Evolutionary conservation across 306 rosid genomes (phyloP).

Genomic region (Cicer cuneatum): DNA sequence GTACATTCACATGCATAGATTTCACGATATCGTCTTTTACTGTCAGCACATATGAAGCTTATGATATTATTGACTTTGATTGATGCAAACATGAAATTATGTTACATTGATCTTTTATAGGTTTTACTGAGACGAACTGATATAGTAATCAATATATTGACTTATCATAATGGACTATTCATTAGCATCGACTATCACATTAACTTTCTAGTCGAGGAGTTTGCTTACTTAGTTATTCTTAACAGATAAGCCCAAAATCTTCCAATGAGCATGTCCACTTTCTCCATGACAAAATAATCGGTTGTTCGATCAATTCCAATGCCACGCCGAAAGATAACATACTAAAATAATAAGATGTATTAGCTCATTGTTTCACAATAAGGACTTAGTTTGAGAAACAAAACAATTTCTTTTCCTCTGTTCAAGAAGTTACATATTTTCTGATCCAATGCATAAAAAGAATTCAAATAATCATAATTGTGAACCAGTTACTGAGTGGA

Average conservation of each 20-base stretch:
- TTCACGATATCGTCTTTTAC: conserved; percentile 11
- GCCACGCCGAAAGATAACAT: conserved; percentile 88
- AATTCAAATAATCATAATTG: conserved; percentile 18
- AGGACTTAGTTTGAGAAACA: conserved; percentile 23
- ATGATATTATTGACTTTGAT: conserved; percentile 15
- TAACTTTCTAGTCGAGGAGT: conserved; percentile 23
- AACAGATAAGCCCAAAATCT: conserved; percentile 79
- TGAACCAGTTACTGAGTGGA: conserved; percentile 5
- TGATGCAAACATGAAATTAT: conserved; percentile 38
- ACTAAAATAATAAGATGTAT: conserved; percentile 61
- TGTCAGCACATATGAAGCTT: conserved; percentile 17
- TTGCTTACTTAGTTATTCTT: conserved; percentile 62
- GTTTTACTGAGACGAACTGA: conserved; percentile 31
- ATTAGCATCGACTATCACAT: conserved; percentile 26
- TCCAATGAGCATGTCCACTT: conserved; percentile 85
- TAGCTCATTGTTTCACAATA: conserved; percentile 46
- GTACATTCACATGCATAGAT: conserved; percentile 33
- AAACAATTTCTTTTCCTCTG: conserved; percentile 22
- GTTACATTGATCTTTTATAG: conserved; percentile 29
- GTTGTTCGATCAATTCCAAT: conserved; percentile 83
- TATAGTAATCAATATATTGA: conserved; percentile 24
- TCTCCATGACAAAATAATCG: conserved; percentile 90
- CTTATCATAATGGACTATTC: conserved; percentile 26
- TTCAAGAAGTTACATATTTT: conserved; percentile 12
- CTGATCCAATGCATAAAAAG: neutral